Evolutionary conservation across 345 rosid species (phyloP), one percentile per base, ranked within the genome.

Genomic region (Rhizophora apiculata): DNA sequence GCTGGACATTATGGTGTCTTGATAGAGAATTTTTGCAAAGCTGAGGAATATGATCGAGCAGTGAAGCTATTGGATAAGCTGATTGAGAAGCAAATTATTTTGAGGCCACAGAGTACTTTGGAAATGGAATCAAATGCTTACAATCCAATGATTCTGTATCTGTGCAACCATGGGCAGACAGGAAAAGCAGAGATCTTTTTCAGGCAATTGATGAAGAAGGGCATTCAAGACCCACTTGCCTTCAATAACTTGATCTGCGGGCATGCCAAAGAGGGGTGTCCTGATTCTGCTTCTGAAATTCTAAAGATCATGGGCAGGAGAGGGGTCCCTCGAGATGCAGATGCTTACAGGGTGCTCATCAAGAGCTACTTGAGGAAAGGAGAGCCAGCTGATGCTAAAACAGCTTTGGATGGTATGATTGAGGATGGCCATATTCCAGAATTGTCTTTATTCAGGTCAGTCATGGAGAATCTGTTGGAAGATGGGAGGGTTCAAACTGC

Each of bases 401-500:
- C 86, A 22, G 86, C 93, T 20, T 63, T 93, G 79, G 98, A 93
- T 72, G 80, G 87, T 78, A 93, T 93, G 97, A 77, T 93, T 8
- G 94, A 86, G 82, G 88, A 84, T 59, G 97, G 98, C 32, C 88
- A 82, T 77, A 63, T 84, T 71, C 97, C 97, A 0, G 88, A 88
- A 61, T 76, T 94, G 24, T 76, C 91, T 0, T 54, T 91, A 10
- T 90, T 86, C 82, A 85, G 91, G 79, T 81, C 92, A n/a, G 87
- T 91, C 29, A 89, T 93, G 88, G 87, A 87, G 83, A 86, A 86
- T 69, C 81, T 93, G 81, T 89, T 89, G n/a, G 96, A 85, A 67
- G 93, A 90, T 65, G 91, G 90, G 51, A 89, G 96, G 74, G 86
- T 93, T 78, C 96, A 93, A 76, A 93, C 98, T 0, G 93, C 98